Conservation (phyloP, 2,329 filamentous ascomycete genomes). For the Apiospora pterosperma region DNA sequence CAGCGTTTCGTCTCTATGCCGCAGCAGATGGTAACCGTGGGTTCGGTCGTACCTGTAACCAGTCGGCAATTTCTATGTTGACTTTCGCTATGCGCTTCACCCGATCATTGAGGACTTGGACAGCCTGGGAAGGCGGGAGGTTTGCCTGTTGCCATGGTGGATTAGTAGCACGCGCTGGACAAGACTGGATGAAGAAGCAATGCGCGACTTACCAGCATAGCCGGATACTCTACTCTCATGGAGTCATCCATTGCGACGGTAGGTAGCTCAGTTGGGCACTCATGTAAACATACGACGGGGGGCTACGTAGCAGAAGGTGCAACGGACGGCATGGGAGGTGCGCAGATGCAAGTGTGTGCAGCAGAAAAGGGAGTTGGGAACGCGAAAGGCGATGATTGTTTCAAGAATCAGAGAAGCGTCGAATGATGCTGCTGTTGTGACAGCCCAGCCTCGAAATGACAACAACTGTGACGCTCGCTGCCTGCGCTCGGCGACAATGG, state of each 20-base stretch:
- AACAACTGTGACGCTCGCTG: background rate
- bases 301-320: background rate
- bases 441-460: background rate
- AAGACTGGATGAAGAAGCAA: background rate
- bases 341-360: background rate
- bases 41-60: slow-evolving; percentile 72
- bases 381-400: background rate
- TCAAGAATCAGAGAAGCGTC: background rate
- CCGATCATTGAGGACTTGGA: slow-evolving; percentile 78
- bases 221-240: slow-evolving; percentile 86
- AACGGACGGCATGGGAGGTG: background rate
- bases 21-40: background rate
- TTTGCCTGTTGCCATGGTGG: slow-evolving; percentile 55
- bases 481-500: background rate
- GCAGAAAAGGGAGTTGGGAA: background rate
- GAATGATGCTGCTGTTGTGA: background rate
- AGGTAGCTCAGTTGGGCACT: background rate
- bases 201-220: slow-evolving; percentile 75
- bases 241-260: slow-evolving; percentile 63
- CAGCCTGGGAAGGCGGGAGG: slow-evolving; percentile 79
- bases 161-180: background rate
- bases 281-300: slow-evolving; percentile 2
- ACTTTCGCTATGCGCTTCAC: slow-evolving; percentile 81
- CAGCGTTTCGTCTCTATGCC: slow-evolving; percentile 8
- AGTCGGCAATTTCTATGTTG: slow-evolving; percentile 91